Base-by-base conservation (phyloP, 75 land plant genomes). In the Sequoia sempervirens region DNA sequence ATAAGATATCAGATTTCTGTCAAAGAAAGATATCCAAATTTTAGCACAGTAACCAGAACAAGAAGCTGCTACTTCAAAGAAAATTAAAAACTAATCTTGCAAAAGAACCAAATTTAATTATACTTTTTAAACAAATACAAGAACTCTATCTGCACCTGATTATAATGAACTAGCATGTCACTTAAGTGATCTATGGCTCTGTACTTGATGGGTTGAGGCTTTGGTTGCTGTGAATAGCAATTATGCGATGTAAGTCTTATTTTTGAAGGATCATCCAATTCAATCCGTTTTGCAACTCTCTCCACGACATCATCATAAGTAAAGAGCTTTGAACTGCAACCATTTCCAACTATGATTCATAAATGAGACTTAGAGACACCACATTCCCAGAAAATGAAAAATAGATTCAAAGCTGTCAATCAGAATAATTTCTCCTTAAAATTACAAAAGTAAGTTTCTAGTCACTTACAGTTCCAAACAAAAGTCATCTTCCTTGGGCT, bases 1-100 rank as follows among this genome's bases (percentile, higher is more conserved):
- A 98, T 66, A 98, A 85, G 23, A 97, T 91, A 82, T 98, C 98
- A 7, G 99, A 98, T n/a, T 86, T 96, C 98, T 98, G 92, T 37
- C 66, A 66, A 80, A 82, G 13, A 54, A 53, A 61, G n/a, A 23
- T 14, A 82, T 58, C 38, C 83, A 78, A 26, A 83, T 43, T 23
- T 66, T 40, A 75, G 79, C 18, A 38, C 14, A 12, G 12, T 50
- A 36, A 75, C 23, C 81, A 75, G 15, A 54, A 74, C 4, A 40
- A 40, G 53, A 50, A 75, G 79, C 37, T 40, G 14, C 79, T 5
- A 37, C 53, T 50, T 50, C 15, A 3, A 50, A 50, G 53, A 50
- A 12, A 0, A 13, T 38, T 5, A 18, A 20, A 75, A 40, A 40
- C 34, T 64, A 73, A 83, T 74, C 50, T 37, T 40, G 79, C 36